Evolutionary conservation across 176 grass and related monocot genomes (phyloP), one percentile per base, ranked within the genome.

Genomic region (Musa beccarii): DNA sequence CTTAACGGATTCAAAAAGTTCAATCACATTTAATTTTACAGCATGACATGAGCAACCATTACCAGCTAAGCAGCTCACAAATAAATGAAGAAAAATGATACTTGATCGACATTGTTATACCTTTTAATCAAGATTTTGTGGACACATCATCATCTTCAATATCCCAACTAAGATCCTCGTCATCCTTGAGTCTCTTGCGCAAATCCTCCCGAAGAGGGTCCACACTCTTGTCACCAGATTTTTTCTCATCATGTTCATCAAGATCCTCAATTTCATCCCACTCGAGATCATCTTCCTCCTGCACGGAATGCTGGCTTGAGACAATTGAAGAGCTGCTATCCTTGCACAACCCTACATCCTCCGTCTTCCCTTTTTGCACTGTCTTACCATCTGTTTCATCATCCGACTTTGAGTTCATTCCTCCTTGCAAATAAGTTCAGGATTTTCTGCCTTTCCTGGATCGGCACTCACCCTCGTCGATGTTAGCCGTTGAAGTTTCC

Each of bases 191-290:
- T 78, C 80, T 89, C 80, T 86, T 98, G 43, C 80, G 84, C 54
- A 98, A 21, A 70, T 98, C 90, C 83, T 81, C 86, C 69, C 84
- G 89, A 3, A 78, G 57, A 81, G 88, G 53, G 66, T 63, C 93
- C n/a, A 70, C 72, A 54, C 34, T 81, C 1, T 79, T 59, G 16
- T 74, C 25, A 9, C 63, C 69, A 13, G 68, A 69, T 10, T 87
- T 98, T 76, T 80, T 92, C 21, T 82, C 82, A 24, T 93, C 90
- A 34, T 90, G 82, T 52, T 99, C 95, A 24, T 86, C 84, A 9
- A 99, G 85, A 86, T 99, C 86, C 82, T 99, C 90, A 43, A 99
- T 94, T 81, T 99, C 90, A 80, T 99, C 90, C 95, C 95, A 99
- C 22, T 85, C 90, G 11, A 92, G 82, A 69, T 92, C 86, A 15